These are phyloP conservation scores for Somion occarium DNA, from an alignment of 1,284 basidiomycete genomes.

Conservation along the genomic window DNA sequence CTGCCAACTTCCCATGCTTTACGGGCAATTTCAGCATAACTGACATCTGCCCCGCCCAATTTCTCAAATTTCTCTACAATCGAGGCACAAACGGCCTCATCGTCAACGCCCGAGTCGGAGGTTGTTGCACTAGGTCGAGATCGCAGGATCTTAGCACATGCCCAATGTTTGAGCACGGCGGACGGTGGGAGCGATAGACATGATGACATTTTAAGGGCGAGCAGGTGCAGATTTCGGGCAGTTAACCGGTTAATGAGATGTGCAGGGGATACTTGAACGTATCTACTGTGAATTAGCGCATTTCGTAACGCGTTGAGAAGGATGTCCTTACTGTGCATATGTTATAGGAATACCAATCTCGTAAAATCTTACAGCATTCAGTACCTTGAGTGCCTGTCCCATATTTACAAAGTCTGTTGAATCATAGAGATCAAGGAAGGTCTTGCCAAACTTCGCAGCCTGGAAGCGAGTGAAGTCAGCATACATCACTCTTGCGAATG, in stretches of 20 bases:
- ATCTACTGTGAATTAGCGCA: no score
- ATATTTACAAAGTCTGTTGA: constrained; percentile 88
- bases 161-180: constrained; percentile 93
- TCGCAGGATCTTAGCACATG: constrained; percentile 83
- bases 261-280: constrained; percentile 70
- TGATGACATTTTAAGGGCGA: constrained; percentile 88
- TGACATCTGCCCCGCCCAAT: constrained; percentile 69
- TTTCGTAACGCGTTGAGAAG: no score
- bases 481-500: constrained; percentile 6
- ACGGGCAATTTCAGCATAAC: constrained; percentile 93
- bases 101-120: constrained; percentile 52
- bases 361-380: constrained; percentile 89
- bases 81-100: constrained; percentile 73
- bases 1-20: constrained; percentile 92
- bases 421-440: constrained; percentile 91
- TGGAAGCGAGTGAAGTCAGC: constrained; percentile 25
- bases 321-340: constrained; percentile 84
- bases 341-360: constrained; percentile 94
- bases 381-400: constrained; percentile 90
- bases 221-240: constrained; percentile 84
- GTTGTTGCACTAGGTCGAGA: constrained; percentile 55
- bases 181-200: constrained; percentile 83
- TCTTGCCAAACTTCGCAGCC: constrained; percentile 94
- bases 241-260: constrained; percentile 83
- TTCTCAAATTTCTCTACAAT: constrained; percentile 88